Evolutionary conservation across 1,284 basidiomycete genomes (phyloP).

Genomic region (Vanrija pseudolonga): DNA sequence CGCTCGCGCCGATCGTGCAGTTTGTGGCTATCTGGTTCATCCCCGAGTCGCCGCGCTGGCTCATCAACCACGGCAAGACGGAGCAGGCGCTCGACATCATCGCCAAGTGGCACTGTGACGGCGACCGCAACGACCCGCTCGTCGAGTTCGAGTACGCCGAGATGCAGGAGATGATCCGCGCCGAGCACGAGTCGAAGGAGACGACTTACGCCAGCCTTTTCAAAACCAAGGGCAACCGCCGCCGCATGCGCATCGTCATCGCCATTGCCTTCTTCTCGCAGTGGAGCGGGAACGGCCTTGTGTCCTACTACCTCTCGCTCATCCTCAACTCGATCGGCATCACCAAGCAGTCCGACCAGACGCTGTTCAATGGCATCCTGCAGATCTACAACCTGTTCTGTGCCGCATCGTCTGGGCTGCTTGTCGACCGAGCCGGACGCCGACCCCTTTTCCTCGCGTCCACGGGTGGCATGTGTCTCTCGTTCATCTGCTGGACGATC

Average conservation of each 20-base stretch:
- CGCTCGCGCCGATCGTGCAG: conserved; percentile 52
- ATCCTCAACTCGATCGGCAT: conserved; percentile 49
- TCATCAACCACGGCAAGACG: conserved; percentile 28
- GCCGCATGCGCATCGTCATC: conserved; percentile 43
- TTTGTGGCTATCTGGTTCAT: conserved; percentile 50
- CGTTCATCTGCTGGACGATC: conserved; percentile 61
- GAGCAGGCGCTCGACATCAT: conserved; percentile 17
- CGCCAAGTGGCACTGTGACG: conserved; percentile 51
- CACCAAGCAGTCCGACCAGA: conserved; percentile 57
- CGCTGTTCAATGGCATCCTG: conserved; percentile 56
- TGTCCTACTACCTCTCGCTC: conserved; percentile 18
- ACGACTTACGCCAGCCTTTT: conserved; percentile 61
- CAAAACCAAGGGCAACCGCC: conserved; percentile 51
- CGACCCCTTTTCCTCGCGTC: too few relatives aligned
- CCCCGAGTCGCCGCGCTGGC: conserved; percentile 55
- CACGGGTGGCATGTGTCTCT: conserved; percentile 58
- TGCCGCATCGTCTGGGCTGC: conserved; percentile 56
- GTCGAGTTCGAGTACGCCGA: conserved; percentile 57
- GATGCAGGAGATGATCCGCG: conserved; percentile 54
- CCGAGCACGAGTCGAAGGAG: conserved; percentile 28
- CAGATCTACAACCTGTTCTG: conserved; percentile 8
- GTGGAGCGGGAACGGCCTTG: conserved; percentile 19
- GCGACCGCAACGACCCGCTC: conserved; percentile 54
- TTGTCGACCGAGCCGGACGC: conserved; percentile 22
- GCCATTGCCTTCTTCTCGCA: conserved; percentile 30